phyloP scores from a whole-genome alignment of 345 rosid genomes.

The Eucalyptus caleyi region DNA sequence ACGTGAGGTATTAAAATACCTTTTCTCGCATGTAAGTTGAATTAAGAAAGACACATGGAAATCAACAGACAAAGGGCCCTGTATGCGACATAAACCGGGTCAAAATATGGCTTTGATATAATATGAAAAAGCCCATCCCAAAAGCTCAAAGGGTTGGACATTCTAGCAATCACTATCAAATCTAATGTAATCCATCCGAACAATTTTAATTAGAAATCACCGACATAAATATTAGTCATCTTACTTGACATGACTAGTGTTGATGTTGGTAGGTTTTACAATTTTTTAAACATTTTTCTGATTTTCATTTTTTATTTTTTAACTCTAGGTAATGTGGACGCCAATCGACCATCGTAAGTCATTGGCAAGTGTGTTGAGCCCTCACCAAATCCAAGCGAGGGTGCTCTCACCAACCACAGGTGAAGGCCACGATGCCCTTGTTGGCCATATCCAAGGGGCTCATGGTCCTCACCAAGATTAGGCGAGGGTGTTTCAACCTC shows the following conservation, averaged over 20 bases:
- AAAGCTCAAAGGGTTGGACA: neutral
- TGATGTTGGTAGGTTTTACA: no score
- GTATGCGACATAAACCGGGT: neutral
- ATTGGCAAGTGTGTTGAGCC: neutral
- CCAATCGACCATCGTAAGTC: neutral
- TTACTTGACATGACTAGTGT: neutral
- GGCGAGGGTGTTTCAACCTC: neutral
- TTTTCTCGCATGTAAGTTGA: neutral
- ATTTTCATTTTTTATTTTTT: no score
- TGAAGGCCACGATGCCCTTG: no score
- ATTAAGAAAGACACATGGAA: neutral
- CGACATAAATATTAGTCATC: no score
- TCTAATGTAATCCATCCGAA: neutral
- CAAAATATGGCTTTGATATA: neutral
- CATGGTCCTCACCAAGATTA: no score
- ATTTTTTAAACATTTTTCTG: no score
- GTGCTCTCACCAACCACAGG: no score
- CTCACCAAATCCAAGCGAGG: neutral
- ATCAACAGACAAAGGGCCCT: neutral
- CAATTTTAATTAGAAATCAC: neutral
- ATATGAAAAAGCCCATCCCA: neutral
- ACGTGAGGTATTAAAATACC: neutral
- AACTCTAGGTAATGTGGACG: no score
- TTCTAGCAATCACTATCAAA: neutral
- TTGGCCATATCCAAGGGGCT: no score